Percentiles rank a stretch among this genome's conserved stretches.
Conservation (phyloP, 225 moss, liverwort and hornwort species). For the Sphagnum contortum region DNA sequence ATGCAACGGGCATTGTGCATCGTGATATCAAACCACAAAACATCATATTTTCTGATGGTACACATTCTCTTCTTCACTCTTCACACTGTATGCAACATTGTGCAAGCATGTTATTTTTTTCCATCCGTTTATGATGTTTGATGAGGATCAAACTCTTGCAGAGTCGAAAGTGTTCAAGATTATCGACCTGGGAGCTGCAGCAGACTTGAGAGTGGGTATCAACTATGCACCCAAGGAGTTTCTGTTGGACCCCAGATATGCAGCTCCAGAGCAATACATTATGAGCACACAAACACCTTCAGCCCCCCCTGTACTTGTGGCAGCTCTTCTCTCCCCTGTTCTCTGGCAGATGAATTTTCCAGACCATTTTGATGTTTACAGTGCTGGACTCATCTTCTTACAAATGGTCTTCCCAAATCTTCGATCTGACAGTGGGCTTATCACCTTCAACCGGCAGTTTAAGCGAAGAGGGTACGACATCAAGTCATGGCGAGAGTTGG, state of each 20-base stretch:
- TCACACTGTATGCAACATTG: background rate
- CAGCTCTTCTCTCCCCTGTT: conserved; percentile 86
- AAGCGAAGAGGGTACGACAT: conserved; percentile 86
- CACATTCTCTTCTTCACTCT: background rate
- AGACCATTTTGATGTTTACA: conserved; percentile 94
- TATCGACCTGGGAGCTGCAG: conserved; percentile 94
- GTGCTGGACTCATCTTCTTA: conserved; percentile 81
- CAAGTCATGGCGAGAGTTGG: conserved; percentile 60
- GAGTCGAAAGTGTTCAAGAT: conserved; percentile 81
- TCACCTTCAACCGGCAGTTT: conserved; percentile 92
- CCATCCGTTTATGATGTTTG: background rate
- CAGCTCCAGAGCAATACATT: conserved; percentile 98
- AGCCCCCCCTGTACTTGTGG: conserved; percentile 83
- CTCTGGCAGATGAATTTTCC: conserved; percentile 99
- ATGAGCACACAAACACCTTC: conserved; percentile 99
- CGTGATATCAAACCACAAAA: conserved; percentile 98
- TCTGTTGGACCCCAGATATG: conserved; percentile 94
- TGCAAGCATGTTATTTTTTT: background rate
- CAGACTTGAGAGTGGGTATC: conserved; percentile 94
- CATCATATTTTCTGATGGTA: conserved; percentile 91
- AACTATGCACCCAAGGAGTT: conserved; percentile 97
- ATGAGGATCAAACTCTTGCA: conserved; percentile 11
- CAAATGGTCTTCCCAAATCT: conserved; percentile 94
- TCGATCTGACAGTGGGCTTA: conserved; percentile 74
- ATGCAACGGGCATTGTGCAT: conserved; percentile 93